Percentiles rank a stretch among this genome's conserved stretches.
These are phyloP conservation scores for Pseudogymnoascus sp. DNA, from an alignment of 2,329 filamentous ascomycete species.

Conservation along the genomic window DNA sequence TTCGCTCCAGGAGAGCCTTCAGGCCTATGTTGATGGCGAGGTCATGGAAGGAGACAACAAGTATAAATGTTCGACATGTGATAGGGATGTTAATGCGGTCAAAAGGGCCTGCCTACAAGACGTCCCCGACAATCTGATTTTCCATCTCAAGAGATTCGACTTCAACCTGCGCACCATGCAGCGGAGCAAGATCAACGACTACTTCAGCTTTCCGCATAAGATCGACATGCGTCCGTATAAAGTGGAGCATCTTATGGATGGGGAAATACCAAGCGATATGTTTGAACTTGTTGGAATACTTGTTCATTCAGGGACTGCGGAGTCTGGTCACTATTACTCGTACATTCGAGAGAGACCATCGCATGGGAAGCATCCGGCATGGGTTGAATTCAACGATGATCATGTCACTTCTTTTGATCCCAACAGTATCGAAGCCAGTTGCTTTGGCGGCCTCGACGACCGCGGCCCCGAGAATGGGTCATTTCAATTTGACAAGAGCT, in stretches of 20 bases:
- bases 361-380: constrained; percentile 42
- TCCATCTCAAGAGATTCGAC: constrained; percentile 85
- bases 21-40: constrained; percentile 94
- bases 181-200: constrained; percentile 90
- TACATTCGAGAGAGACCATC: constrained; percentile 77
- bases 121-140: constrained; percentile 88
- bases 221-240: constrained; percentile 90
- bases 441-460: constrained; percentile 69
- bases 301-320: constrained; percentile 85
- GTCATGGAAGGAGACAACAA: constrained; percentile 98
- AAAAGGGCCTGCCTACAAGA: constrained; percentile 89
- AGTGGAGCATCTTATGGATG: constrained; percentile 70
- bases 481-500: constrained; percentile 57
- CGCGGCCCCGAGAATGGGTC: constrained; percentile 40
- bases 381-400: constrained; percentile 96
- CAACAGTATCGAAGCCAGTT: constrained; percentile 62
- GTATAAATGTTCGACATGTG: constrained; percentile 91
- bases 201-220: constrained; percentile 76
- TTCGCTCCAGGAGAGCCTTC: constrained; percentile 75
- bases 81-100: constrained; percentile 83
- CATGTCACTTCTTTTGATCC: constrained; percentile 71
- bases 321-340: constrained; percentile 96
- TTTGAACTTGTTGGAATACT: constrained; percentile 95
- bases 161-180: constrained; percentile 72
- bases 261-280: constrained; percentile 57